A percentile compares a stretch with the other conserved stretches of the same genome.
Conservation (phyloP, 2,329 filamentous ascomycete species). For the Dothideomycetes sp. region DNA sequence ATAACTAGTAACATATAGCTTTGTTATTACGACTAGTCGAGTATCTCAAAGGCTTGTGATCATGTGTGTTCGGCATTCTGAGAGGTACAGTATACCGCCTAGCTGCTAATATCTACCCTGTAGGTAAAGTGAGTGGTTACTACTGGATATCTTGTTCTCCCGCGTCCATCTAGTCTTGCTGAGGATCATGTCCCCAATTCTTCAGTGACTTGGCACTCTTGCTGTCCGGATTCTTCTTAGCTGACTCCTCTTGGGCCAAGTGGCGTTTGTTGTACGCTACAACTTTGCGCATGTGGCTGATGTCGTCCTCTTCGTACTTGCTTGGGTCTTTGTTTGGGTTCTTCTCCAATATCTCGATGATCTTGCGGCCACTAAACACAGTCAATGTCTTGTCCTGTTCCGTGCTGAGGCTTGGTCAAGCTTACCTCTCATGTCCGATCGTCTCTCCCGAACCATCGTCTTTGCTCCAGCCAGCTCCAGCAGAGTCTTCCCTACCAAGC, state of each 20-base stretch:
- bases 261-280: slow-evolving; percentile 59
- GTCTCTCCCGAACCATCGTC: slow-evolving; percentile 51
- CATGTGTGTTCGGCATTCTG: no score
- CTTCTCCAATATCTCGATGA: slow-evolving; percentile 53
- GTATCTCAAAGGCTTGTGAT: no score
- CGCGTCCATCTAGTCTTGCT: slow-evolving; percentile 19
- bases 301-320: slow-evolving; percentile 48
- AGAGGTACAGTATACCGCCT: no score
- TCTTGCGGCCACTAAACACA: slow-evolving; percentile 48
- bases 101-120: no score
- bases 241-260: slow-evolving; percentile 53
- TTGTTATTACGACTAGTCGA: no score
- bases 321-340: slow-evolving; percentile 50
- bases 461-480: slow-evolving; percentile 51
- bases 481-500: slow-evolving; percentile 51
- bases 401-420: no score
- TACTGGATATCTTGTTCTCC: background rate
- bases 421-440: slow-evolving; percentile 50
- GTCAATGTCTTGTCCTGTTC: no score
- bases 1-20: no score
- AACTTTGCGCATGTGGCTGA: slow-evolving; percentile 45
- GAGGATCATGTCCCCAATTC: slow-evolving; percentile 44
- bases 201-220: slow-evolving; percentile 51
- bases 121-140: no score
- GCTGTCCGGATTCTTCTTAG: slow-evolving; percentile 47